Conservation (phyloP, 345 rosid species). For the Clarkia xantiana region DNA sequence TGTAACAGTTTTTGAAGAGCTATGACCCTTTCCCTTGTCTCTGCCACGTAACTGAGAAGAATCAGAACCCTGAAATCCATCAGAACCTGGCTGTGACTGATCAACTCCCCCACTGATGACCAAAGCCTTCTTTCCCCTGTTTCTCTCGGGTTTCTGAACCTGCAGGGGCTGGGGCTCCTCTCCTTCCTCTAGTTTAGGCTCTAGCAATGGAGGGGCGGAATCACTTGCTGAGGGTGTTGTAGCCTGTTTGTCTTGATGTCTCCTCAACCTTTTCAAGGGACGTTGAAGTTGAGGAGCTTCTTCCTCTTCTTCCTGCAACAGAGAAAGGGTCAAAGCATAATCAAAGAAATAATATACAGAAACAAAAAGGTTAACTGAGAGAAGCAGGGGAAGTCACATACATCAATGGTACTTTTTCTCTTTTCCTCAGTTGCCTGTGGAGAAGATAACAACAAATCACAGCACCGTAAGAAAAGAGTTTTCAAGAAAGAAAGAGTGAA, state of each 20-base stretch:
- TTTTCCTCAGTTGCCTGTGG: conserved; percentile 27
- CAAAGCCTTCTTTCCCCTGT: too few species aligned
- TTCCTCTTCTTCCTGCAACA: conserved; percentile 29
- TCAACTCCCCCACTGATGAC: too few species aligned
- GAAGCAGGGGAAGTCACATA: conserved; percentile 15
- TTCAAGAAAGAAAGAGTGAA: not conserved
- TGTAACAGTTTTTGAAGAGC: conserved; percentile 19
- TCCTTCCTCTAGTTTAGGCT: conserved; percentile 28
- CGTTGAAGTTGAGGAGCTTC: conserved; percentile 33
- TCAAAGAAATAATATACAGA: not conserved
- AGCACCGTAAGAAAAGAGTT: not conserved
- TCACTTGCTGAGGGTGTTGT: conserved; percentile 14
- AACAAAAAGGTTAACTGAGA: not conserved
- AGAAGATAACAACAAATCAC: conserved; percentile 3
- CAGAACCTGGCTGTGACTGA: too few species aligned
- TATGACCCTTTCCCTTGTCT: conserved; percentile 10
- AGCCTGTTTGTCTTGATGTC: conserved; percentile 28
- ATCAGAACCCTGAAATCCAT: too few species aligned
- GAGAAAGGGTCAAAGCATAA: conserved; percentile 10
- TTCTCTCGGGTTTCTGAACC: conserved; percentile 4
- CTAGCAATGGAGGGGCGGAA: conserved; percentile 12
- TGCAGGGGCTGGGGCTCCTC: conserved; percentile 11
- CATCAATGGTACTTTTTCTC: conserved; percentile 19
- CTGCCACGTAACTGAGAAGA: conserved; percentile 7
- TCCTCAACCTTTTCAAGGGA: conserved; percentile 63